Base-by-base conservation (phyloP, 176 grass and related monocot species). In the Paspalum notatum region DNA sequence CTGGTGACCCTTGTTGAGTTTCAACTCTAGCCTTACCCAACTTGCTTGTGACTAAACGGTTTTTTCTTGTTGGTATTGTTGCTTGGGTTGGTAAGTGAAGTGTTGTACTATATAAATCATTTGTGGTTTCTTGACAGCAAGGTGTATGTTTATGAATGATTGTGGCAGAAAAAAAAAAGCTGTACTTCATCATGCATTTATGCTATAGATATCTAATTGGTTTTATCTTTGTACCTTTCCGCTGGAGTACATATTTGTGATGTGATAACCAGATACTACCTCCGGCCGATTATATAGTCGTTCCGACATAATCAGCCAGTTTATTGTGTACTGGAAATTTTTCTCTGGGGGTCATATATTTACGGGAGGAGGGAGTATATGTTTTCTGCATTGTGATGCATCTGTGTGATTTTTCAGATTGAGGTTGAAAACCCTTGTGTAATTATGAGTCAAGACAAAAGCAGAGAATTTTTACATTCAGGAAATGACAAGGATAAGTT, bases 401-500 rank as follows among this genome's bases (percentile, higher is more conserved):
- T 65, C 18, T 81, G 57, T 84, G 62, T 39, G 73, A 68, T 40
- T 75, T 79, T 87, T 60, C 92, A 98, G 92, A 94, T 98, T 72
- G 95, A 94, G 75, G 92, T 98, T 82, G 95, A 98, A 81, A 98
- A 98, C 83, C 92, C 95, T 74, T 98, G 95, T 89, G 95, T 98
- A 42, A 94, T 98, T 69, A 98, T 94, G 92, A 94, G 85, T 60
- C 95, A 98, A 82, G 95, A 98, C 83, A 98, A 94, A 86, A 98
- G 95, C 78, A 90, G 92, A 87, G 95, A 94, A 81, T 98, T 98
- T 73, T 87, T 98, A 49, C 92, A 98, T 89, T 98, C 95, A 57
- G 92, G 95, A 71, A 98, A 91, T 72, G 84, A 94, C 69, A 98
- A 68, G 76, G 92, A 98, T 62, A 98, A 93, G 58, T 98, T 98